Evolutionary conservation across 495 filamentous ascomycete species (phyloP).

Genomic region (Xylaria cubensis): DNA sequence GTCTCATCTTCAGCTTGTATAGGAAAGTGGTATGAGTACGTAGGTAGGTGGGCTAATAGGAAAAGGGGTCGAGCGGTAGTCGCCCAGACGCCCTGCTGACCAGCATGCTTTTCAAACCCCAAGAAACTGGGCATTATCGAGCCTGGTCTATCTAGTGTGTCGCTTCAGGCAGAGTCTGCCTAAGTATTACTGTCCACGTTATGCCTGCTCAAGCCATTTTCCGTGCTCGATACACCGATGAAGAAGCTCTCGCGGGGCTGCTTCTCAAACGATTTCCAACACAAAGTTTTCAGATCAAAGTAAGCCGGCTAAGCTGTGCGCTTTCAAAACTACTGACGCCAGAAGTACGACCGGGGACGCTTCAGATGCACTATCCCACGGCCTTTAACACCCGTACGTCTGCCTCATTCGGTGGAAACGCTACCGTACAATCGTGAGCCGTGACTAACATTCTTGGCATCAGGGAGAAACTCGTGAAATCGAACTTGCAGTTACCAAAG

Average conservation of each 20-base stretch:
- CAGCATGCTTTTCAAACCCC: neutral
- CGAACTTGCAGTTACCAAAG: neutral
- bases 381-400: neutral
- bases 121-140: neutral
- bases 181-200: neutral
- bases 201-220: neutral
- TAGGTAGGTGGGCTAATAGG: too few relatives aligned
- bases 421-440: neutral
- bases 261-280: neutral
- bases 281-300: neutral
- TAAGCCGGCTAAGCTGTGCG: neutral
- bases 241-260: neutral
- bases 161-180: neutral
- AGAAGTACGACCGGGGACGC: neutral
- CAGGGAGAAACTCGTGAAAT: neutral
- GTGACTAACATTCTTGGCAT: neutral
- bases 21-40: too few relatives aligned
- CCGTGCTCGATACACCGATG: conserved; percentile 1
- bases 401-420: neutral
- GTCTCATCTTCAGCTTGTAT: too few relatives aligned
- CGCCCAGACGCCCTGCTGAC: neutral
- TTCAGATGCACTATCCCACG: conserved; percentile 1
- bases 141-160: neutral
- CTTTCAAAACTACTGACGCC: neutral
- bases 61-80: neutral